Percentiles rank a stretch among this genome's conserved stretches.
Conservation (phyloP, 768 basidiomycete species). For the Suillus discolor region DNA sequence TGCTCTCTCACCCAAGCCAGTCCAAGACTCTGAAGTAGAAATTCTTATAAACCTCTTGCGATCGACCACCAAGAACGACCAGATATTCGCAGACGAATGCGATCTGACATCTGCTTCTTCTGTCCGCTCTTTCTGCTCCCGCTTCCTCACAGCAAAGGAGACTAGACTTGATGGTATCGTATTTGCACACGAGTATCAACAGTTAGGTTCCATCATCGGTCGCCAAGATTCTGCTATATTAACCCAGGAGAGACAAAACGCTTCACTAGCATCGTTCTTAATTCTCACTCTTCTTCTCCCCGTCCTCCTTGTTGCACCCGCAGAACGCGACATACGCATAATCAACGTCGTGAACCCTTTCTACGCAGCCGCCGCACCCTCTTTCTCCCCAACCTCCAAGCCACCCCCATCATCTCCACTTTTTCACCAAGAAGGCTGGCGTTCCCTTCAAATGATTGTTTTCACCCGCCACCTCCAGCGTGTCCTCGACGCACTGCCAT, state of each 20-base stretch:
- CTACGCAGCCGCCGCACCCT: slow-evolving; percentile 75
- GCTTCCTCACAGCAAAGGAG: slow-evolving; percentile 66
- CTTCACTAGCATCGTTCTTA: slow-evolving; percentile 73
- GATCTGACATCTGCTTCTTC: slow-evolving; percentile 67
- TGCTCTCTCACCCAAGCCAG: slow-evolving; percentile 63
- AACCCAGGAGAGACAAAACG: slow-evolving; percentile 44
- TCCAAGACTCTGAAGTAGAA: slow-evolving; percentile 49
- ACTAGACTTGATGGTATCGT: slow-evolving; percentile 78
- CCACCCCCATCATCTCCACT: slow-evolving; percentile 32
- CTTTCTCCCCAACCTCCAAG: slow-evolving; percentile 34
- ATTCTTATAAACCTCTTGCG: slow-evolving; percentile 70
- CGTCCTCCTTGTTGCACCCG: slow-evolving; percentile 75
- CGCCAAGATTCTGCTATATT: slow-evolving; percentile 31
- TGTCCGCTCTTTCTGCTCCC: slow-evolving; percentile 67
- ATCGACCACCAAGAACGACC: slow-evolving; percentile 72
- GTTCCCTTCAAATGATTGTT: slow-evolving; percentile 63
- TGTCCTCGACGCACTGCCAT: slow-evolving; percentile 79
- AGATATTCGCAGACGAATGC: slow-evolving; percentile 80
- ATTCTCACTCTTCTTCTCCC: slow-evolving; percentile 81
- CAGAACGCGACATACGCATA: slow-evolving; percentile 91
- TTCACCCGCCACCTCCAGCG: slow-evolving; percentile 82
- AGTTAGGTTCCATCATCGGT: slow-evolving; percentile 53
- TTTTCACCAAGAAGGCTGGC: slow-evolving; percentile 62
- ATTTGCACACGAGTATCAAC: slow-evolving; percentile 75
- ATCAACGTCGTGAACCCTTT: slow-evolving; percentile 87